Evolutionary conservation across 202 grass and related monocot genomes (phyloP).

Genomic region (Miscanthus sacchariflorus): DNA sequence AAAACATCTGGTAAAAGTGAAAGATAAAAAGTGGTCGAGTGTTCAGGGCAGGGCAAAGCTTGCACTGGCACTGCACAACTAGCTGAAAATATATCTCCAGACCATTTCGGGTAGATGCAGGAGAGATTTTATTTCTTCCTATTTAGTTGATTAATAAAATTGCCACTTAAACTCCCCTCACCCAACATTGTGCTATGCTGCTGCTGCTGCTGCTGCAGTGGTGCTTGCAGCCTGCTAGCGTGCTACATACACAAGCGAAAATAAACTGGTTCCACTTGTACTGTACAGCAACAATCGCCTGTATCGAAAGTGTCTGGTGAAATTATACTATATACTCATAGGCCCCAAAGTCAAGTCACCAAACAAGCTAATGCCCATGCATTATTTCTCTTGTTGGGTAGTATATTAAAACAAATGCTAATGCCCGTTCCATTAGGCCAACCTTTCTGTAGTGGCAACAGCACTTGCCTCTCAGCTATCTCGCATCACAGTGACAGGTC

Average conservation of each 20-base stretch:
- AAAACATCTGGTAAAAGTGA: conserved; percentile 33
- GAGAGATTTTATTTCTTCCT: background rate
- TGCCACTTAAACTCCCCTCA: background rate
- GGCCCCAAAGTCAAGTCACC: background rate
- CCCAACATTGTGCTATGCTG: too few relatives aligned
- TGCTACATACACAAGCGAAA: too few relatives aligned
- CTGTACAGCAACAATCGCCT: too few relatives aligned
- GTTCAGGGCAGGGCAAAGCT: background rate
- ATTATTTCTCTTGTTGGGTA: background rate
- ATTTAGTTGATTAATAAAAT: background rate
- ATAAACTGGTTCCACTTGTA: too few relatives aligned
- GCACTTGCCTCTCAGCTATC: conserved; percentile 15
- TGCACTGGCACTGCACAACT: background rate
- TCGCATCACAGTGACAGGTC: background rate
- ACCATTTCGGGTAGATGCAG: background rate
- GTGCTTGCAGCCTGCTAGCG: too few relatives aligned
- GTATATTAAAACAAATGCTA: background rate
- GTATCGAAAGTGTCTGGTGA: too few relatives aligned
- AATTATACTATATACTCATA: background rate
- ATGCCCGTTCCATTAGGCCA: conserved; percentile 19
- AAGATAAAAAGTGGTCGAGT: background rate
- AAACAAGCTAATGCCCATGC: background rate
- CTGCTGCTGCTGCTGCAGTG: too few relatives aligned
- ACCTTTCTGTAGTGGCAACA: conserved; percentile 36
- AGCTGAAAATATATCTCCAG: background rate